Evolutionary conservation across 306 rosid genomes (phyloP), one percentile per base, ranked within the genome.

Genomic region (Gillenia trifoliata): DNA sequence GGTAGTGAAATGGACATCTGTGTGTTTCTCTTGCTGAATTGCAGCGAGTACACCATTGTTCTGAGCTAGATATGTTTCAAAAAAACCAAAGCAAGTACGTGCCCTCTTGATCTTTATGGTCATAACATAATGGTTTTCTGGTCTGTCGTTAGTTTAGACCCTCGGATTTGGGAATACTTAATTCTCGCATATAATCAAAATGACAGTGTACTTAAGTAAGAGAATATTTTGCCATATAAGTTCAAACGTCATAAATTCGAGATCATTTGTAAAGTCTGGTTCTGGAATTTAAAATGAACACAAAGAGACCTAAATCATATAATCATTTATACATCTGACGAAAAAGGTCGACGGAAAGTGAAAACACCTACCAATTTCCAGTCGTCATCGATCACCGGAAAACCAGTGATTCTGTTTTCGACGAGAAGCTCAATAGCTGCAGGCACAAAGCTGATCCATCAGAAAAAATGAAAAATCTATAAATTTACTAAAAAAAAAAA

Each of bases 371-470:
- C 99, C 86, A 94, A 85, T 71, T 81, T 90, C 99, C 99, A 94
- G 77, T 92, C 82, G 64, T 87, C 91, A 77, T 90, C 93, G 45
- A 92, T 85, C 77, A 94, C 99, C 15, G 99, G 99, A 84, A 94
- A 94, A 55, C 99, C 99, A 61, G 98, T 92, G 83, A 94, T 89
- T 82, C 99, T 92, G 78, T 89, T 85, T 63, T 90, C 96, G 72
- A 94, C 99, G 73, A 92, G 97, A 65, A 59, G 56, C 71, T 94
- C 99, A 75, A 92, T 83, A 67, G 99, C 99, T 94, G 96, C 74
- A 72, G 62, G 65, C 78, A 88, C 61, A 83, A 38, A 15, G 36
- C 66, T 30, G 71, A 79, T 75, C 73, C 56, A 66, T 79, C 65
- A 85, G 74, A 64, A 85, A 47, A 85, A 75, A 62, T 11, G 67